A percentile compares a stretch with the other conserved stretches of the same genome.
These are phyloP conservation scores for Neodidymelliopsis sp. DNA, from an alignment of 2,329 filamentous ascomycete species.

Conservation along the genomic window DNA sequence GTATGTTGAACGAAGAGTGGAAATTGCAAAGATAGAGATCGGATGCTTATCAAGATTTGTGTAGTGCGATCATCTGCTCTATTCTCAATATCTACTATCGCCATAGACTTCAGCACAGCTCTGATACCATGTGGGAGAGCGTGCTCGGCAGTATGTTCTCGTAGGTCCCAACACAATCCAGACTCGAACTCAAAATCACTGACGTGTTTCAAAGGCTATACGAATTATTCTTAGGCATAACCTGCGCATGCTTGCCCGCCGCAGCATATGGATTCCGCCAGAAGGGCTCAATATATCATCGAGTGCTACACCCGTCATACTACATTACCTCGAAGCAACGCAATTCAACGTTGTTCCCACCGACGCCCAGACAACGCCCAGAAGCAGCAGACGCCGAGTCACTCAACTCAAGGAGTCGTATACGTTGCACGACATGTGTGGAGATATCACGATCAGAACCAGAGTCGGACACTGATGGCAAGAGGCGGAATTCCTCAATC, in stretches of 20 bases:
- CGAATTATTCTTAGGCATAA: constrained; percentile 22
- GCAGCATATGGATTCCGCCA: constrained; percentile 13
- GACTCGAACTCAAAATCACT: neutral
- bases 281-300: constrained; percentile 13
- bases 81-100: constrained; percentile 16
- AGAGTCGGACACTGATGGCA: no score
- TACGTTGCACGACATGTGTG: neutral
- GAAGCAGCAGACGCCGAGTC: neutral
- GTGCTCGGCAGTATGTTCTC: constrained; percentile 13
- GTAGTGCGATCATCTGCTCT: constrained; percentile 16
- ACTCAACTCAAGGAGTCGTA: neutral
- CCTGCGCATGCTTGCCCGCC: constrained; percentile 18
- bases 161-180: constrained; percentile 1
- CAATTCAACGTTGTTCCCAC: constrained; percentile 1
- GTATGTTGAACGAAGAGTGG: constrained; percentile 3
- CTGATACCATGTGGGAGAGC: constrained; percentile 4
- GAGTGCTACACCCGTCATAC: neutral
- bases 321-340: neutral
- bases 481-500: no score
- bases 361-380: neutral
- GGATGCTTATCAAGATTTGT: no score
- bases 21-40: no score
- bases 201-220: constrained; percentile 11
- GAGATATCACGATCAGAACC: neutral
- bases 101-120: neutral